Conservation (phyloP, 202 grass and related monocot species). For the Zoysia matrella region DNA sequence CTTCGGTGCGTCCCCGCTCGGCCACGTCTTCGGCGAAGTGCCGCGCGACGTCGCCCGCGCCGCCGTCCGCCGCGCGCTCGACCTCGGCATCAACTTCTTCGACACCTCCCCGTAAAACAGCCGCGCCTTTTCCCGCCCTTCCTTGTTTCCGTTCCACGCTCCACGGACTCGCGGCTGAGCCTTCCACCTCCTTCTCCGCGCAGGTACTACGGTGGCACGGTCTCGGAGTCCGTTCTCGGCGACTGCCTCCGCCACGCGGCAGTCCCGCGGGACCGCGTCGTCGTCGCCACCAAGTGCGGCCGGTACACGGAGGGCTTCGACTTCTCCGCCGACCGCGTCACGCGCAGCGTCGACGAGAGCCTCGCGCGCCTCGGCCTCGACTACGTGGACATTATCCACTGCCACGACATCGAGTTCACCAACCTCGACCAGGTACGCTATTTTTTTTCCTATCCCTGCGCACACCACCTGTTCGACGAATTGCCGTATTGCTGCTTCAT, state of each 20-base stretch:
- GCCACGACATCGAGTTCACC: slow-evolving; percentile 93
- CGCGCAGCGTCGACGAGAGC: slow-evolving; percentile 76
- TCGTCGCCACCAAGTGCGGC: slow-evolving; percentile 89
- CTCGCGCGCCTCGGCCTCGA: slow-evolving; percentile 69
- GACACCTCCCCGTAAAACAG: slow-evolving; percentile 80
- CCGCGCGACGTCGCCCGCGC: slow-evolving; percentile 58
- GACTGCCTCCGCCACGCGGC: slow-evolving; percentile 70
- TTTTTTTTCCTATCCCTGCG: background rate
- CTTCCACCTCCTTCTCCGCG: background rate
- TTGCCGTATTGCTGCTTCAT: background rate
- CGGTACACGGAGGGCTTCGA: slow-evolving; percentile 89
- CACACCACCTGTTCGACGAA: slow-evolving; percentile 34
- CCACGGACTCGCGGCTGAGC: background rate
- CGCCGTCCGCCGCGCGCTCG: slow-evolving; percentile 76
- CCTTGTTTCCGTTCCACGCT: no score
- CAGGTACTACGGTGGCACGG: slow-evolving; percentile 83
- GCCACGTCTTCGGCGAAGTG: slow-evolving; percentile 76
- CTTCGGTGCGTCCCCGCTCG: slow-evolving; percentile 90
- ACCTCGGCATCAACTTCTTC: slow-evolving; percentile 93
- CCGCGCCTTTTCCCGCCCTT: background rate
- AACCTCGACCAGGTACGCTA: slow-evolving; percentile 67
- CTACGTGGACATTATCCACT: slow-evolving; percentile 89
- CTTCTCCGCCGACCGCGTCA: slow-evolving; percentile 76
- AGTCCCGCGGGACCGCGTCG: slow-evolving; percentile 56
- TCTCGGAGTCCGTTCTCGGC: slow-evolving; percentile 84